Conservation (phyloP, 139 green algal genomes). For the Chlorella vulgaris region DNA sequence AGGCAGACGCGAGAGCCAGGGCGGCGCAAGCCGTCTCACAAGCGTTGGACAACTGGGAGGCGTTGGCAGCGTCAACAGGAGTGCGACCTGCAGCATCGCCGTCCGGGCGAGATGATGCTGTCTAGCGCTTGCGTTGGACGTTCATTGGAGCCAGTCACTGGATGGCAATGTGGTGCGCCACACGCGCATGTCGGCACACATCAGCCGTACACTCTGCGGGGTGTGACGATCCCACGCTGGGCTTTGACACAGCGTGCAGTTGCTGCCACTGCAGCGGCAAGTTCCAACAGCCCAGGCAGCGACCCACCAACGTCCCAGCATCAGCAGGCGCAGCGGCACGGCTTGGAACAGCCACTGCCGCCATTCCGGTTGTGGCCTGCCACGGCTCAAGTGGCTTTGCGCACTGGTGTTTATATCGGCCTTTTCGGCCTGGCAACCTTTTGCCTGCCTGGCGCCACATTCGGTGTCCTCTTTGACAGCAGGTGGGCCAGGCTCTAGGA, state of each 20-base stretch:
- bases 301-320: neutral
- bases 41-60: conserved; percentile 12
- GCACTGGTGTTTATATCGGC: conserved; percentile 33
- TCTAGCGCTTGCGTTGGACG: too few relatives aligned
- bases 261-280: too few relatives aligned
- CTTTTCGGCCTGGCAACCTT: conserved; percentile 12
- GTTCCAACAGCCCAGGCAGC: neutral
- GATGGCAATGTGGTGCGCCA: too few relatives aligned
- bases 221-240: too few relatives aligned
- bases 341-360: neutral
- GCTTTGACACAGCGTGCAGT: too few relatives aligned
- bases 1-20: neutral
- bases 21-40: conserved; percentile 14
- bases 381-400: conserved; percentile 18
- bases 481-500: neutral
- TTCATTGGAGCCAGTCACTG: too few relatives aligned
- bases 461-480: conserved; percentile 11
- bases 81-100: too few relatives aligned
- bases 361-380: conserved; percentile 5
- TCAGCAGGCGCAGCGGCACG: neutral
- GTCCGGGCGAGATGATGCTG: too few relatives aligned
- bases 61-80: neutral
- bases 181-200: too few relatives aligned
- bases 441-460: neutral
- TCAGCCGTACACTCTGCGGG: too few relatives aligned